Percentiles rank a stretch among this genome's conserved stretches.
These are phyloP conservation scores for Jackrogersella multiformis DNA, from an alignment of 495 filamentous ascomycete genomes.

Conservation along the genomic window DNA sequence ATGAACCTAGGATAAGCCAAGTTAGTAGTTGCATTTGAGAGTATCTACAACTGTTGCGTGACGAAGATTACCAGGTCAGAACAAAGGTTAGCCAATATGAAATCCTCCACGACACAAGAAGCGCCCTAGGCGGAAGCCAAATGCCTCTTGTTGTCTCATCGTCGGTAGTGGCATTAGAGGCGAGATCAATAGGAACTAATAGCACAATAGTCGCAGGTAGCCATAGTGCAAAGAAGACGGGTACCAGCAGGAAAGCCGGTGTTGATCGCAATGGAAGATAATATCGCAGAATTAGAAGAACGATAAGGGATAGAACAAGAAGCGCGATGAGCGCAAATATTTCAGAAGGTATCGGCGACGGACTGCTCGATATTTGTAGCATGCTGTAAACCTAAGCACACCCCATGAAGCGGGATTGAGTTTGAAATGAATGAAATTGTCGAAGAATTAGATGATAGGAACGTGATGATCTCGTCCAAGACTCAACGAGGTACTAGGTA, in stretches of 20 bases:
- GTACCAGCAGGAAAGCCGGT: constrained; percentile 87
- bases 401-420: constrained; percentile 16
- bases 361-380: constrained; percentile 44
- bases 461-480: background rate
- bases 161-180: constrained; percentile 78
- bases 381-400: constrained; percentile 39
- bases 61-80: constrained; percentile 77
- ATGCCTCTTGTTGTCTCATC: constrained; percentile 70
- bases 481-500: too few relatives aligned
- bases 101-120: constrained; percentile 89
- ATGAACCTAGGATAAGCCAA: constrained; percentile 70
- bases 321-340: constrained; percentile 78
- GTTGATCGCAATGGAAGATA: constrained; percentile 91
- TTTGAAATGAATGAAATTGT: constrained; percentile 20
- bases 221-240: constrained; percentile 91
- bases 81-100: constrained; percentile 96
- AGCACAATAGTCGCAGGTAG: constrained; percentile 94
- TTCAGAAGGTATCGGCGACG: constrained; percentile 68
- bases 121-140: constrained; percentile 69
- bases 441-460: constrained; percentile 16
- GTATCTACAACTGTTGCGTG: background rate
- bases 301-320: constrained; percentile 73
- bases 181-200: constrained; percentile 94
- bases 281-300: constrained; percentile 83
- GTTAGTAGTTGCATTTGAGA: constrained; percentile 21